Percentiles rank a stretch among this genome's conserved stretches.
These are phyloP conservation scores for Citrus reticulata DNA, from an alignment of 345 rosid genomes.

Conservation along the genomic window DNA sequence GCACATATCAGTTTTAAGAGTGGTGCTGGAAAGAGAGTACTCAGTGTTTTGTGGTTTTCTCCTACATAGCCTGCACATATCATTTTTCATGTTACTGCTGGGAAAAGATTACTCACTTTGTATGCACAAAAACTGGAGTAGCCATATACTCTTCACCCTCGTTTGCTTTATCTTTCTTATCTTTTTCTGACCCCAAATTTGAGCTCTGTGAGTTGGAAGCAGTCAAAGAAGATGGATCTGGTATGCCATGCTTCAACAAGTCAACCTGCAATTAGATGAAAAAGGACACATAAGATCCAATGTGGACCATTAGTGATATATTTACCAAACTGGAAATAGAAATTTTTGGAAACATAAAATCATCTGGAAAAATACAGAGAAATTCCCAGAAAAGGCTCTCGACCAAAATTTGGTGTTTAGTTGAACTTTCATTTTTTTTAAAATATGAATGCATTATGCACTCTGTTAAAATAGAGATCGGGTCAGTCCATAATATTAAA, in stretches of 20 bases:
- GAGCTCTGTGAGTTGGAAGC: constrained; percentile 42
- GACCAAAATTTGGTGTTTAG: not conserved
- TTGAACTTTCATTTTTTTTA: not conserved
- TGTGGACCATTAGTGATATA: not conserved
- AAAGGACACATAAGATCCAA: not conserved
- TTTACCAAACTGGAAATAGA: not conserved
- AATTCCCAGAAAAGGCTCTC: not conserved
- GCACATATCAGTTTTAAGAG: not conserved
- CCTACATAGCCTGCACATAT: not conserved
- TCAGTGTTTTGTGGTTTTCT: not conserved
- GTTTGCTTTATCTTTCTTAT: constrained; percentile 39
- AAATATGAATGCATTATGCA: not conserved
- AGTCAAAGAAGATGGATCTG: constrained; percentile 67
- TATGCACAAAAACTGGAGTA: constrained; percentile 70
- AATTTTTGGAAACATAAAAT: not conserved
- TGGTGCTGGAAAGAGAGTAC: not conserved
- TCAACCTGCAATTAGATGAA: constrained; percentile 52
- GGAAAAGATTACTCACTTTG: constrained; percentile 52
- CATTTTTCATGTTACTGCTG: not conserved
- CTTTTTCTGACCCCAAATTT: constrained; percentile 46
- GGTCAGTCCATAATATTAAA: not conserved
- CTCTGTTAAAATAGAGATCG: not conserved
- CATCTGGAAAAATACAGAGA: not conserved
- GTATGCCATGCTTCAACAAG: constrained; percentile 76
- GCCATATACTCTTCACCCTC: constrained; percentile 66